Evolutionary conservation across 1,284 basidiomycete genomes (phyloP).

Genomic region (Boletus mariae): DNA sequence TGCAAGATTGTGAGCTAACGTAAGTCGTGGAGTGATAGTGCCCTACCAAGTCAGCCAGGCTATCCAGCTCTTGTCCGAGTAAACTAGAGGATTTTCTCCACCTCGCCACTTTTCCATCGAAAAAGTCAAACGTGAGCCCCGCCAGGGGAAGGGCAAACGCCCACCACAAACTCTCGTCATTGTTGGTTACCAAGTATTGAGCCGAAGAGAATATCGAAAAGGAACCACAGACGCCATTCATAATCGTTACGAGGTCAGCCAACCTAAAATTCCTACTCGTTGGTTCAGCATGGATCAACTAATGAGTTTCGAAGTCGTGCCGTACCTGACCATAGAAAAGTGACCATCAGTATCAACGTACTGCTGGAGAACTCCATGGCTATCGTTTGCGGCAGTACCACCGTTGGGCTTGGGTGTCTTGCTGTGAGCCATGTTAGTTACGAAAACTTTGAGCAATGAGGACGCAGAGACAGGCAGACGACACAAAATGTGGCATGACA

Average conservation of each 20-base stretch:
- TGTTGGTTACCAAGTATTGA: slow-evolving; percentile 80
- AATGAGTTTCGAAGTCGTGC: slow-evolving; percentile 12
- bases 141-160: slow-evolving; percentile 88
- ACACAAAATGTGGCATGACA: slow-evolving; percentile 24
- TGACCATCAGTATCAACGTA: slow-evolving; percentile 89
- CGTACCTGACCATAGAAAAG: slow-evolving; percentile 90
- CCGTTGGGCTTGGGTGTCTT: slow-evolving; percentile 33
- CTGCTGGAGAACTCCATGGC: slow-evolving; percentile 61
- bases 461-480: slow-evolving; percentile 26
- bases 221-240: slow-evolving; percentile 98
- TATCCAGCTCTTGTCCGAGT: slow-evolving; percentile 98
- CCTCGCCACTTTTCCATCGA: slow-evolving; percentile 96
- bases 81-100: slow-evolving; percentile 95
- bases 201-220: slow-evolving; percentile 94
- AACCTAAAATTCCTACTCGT: slow-evolving; percentile 88
- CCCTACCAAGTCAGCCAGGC: slow-evolving; percentile 88
- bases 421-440: slow-evolving; percentile 22
- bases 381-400: slow-evolving; percentile 12
- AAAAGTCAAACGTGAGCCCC: slow-evolving; percentile 97
- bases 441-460: slow-evolving; percentile 1
- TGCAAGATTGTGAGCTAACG: slow-evolving; percentile 31
- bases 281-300: slow-evolving; percentile 16
- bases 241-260: slow-evolving; percentile 98
- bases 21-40: slow-evolving; percentile 2
- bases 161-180: slow-evolving; percentile 78